Conservation (phyloP, 2,329 filamentous ascomycete species). For the Fusarium sp. region DNA sequence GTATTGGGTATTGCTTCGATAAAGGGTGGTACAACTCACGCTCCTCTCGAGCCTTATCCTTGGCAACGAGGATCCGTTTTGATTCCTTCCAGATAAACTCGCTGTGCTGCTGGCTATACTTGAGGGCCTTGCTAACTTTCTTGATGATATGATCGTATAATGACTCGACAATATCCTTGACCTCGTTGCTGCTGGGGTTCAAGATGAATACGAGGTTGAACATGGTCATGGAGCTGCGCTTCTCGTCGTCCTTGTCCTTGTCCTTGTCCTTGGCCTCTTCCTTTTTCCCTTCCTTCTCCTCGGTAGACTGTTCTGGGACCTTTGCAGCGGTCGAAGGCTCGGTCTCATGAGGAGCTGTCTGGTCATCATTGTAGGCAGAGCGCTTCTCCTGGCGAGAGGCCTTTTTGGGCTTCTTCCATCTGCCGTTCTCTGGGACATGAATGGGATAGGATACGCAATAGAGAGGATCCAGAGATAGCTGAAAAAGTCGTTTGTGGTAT, state of each 20-base stretch:
- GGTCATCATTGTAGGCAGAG: slow-evolving; percentile 50
- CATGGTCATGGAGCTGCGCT: slow-evolving; percentile 86
- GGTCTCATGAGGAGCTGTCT: slow-evolving; percentile 45
- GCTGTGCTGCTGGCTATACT: slow-evolving; percentile 89
- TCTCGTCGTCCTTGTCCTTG: slow-evolving; percentile 62
- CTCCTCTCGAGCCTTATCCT: slow-evolving; percentile 82
- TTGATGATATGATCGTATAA: slow-evolving; percentile 90
- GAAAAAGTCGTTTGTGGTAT: slow-evolving; percentile 84
- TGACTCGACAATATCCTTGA: slow-evolving; percentile 77
- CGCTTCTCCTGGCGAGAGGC: slow-evolving; percentile 57
- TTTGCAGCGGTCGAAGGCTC: slow-evolving; percentile 41
- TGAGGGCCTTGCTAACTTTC: slow-evolving; percentile 91
- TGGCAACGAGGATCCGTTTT: slow-evolving; percentile 81
- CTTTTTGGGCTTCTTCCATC: slow-evolving; percentile 75
- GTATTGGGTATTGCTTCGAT: neutral
- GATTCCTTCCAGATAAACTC: slow-evolving; percentile 94
- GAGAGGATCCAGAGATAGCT: slow-evolving; percentile 82
- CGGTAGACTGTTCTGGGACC: slow-evolving; percentile 45
- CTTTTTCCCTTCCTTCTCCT: slow-evolving; percentile 44
- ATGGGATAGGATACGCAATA: slow-evolving; percentile 86
- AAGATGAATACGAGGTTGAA: slow-evolving; percentile 97
- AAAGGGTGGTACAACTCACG: slow-evolving; percentile 53
- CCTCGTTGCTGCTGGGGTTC: slow-evolving; percentile 81
- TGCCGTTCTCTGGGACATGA: slow-evolving; percentile 81
- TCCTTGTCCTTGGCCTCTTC: slow-evolving; percentile 52